These are phyloP conservation scores for Hygrophoropsis aurantiaca DNA, from an alignment of 768 basidiomycete species.

Conservation along the genomic window DNA sequence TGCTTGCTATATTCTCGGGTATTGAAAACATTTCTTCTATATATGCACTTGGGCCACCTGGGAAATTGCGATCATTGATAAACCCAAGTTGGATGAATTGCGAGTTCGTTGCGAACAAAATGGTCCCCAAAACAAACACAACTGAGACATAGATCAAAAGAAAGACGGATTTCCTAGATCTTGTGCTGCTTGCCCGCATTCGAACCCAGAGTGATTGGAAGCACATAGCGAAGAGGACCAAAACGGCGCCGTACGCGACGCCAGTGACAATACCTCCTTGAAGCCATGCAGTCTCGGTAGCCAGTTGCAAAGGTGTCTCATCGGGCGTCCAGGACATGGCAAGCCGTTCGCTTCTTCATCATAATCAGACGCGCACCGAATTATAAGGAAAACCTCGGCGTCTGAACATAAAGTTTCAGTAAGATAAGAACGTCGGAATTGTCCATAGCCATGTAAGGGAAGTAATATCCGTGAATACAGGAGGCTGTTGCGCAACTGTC, in stretches of 20 bases:
- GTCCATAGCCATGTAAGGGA: no score
- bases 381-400: no score
- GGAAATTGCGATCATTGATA: conserved; percentile 30
- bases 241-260: conserved; percentile 25
- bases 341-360: no score
- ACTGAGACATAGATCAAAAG: conserved; percentile 28
- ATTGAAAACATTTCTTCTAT: conserved; percentile 22
- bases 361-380: no score
- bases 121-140: conserved; percentile 26
- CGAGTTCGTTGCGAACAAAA: conserved; percentile 22
- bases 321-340: conserved; percentile 16
- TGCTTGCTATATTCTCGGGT: conserved; percentile 18
- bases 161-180: conserved; percentile 18
- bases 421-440: no score
- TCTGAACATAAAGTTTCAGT: no score
- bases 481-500: no score
- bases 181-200: conserved; percentile 11
- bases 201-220: conserved; percentile 24
- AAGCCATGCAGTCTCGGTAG: conserved; percentile 26
- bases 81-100: conserved; percentile 28
- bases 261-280: conserved; percentile 28
- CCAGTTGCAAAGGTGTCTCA: conserved; percentile 16
- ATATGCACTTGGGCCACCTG: conserved; percentile 27
- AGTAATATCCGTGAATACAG: no score
- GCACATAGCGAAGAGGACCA: conserved; percentile 27